Percentiles rank a stretch among this genome's conserved stretches.
Conservation (phyloP, 345 rosid genomes). For the Litchi chinensis region DNA sequence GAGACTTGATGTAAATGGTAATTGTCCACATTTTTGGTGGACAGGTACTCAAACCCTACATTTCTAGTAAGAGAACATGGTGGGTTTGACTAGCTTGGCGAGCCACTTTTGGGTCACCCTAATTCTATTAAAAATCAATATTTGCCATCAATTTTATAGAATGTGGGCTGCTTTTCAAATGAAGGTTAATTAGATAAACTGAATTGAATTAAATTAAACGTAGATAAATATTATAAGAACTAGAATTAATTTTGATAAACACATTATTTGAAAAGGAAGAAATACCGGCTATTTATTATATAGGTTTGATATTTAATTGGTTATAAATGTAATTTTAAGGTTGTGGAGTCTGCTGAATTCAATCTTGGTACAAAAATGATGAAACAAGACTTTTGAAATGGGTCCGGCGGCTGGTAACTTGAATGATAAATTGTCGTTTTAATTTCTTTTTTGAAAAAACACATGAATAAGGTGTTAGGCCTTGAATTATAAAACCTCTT, state of each 20-base stretch:
- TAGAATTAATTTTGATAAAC: neutral
- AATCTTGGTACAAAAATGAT: neutral
- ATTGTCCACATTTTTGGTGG: too few species aligned
- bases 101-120: too few species aligned
- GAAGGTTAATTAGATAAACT: neutral
- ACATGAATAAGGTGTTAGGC: neutral
- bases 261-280: neutral
- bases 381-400: neutral
- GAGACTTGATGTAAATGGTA: too few species aligned
- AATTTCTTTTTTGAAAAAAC: neutral
- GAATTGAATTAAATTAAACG: neutral
- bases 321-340: neutral
- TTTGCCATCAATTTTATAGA: too few species aligned
- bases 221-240: neutral
- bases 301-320: neutral
- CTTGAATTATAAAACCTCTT: neutral
- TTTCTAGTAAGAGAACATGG: too few species aligned
- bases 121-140: too few species aligned
- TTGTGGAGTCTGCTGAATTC: neutral
- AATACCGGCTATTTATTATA: too few species aligned
- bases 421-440: constrained; percentile 7
- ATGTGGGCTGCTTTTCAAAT: neutral
- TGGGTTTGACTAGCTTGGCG: too few species aligned
- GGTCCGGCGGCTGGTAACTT: neutral
- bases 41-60: too few species aligned